Percentiles rank a stretch among this genome's conserved stretches.
phyloP scores from a whole-genome alignment of 345 rosid genomes.

The thale cress (Arabidopsis thaliana) region DNA sequence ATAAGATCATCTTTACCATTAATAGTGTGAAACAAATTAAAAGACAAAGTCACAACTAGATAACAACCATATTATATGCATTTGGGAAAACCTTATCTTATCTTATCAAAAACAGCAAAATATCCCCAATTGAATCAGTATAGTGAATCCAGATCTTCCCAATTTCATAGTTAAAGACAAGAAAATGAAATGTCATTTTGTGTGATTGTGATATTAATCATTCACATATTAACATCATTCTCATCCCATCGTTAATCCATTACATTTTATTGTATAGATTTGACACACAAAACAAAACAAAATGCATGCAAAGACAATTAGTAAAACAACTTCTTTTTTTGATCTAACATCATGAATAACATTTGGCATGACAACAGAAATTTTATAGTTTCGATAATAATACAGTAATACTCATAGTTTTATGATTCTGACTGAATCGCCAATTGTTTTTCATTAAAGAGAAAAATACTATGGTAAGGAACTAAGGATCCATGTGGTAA shows the following conservation, averaged over 20 bases:
- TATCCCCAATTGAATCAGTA: conserved; percentile 22
- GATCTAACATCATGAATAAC: not conserved
- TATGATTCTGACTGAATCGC: not conserved
- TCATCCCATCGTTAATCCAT: not conserved
- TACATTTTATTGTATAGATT: not conserved
- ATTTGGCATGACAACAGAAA: not conserved
- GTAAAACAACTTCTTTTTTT: not conserved
- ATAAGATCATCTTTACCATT: conserved; percentile 8
- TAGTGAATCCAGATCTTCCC: conserved; percentile 11
- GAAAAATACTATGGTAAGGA: conserved; percentile 15
- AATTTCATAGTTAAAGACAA: conserved; percentile 11
- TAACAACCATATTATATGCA: not conserved
- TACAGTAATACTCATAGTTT: not conserved
- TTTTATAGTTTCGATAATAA: not conserved
- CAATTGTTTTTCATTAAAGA: conserved; percentile 22
- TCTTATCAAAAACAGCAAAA: conserved; percentile 33
- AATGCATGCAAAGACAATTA: not conserved
- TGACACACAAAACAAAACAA: not conserved
- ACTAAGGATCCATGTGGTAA: conserved; percentile 44
- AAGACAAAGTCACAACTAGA: conserved; percentile 18
- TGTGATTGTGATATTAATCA: conserved; percentile 20
- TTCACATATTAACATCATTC: not conserved
- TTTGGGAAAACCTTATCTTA: conserved; percentile 26
- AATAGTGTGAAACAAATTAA: conserved; percentile 30
- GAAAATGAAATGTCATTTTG: not conserved